Evolutionary conservation across 129 eudicot genomes (phyloP).

Genomic region (Silybum marianum): DNA sequence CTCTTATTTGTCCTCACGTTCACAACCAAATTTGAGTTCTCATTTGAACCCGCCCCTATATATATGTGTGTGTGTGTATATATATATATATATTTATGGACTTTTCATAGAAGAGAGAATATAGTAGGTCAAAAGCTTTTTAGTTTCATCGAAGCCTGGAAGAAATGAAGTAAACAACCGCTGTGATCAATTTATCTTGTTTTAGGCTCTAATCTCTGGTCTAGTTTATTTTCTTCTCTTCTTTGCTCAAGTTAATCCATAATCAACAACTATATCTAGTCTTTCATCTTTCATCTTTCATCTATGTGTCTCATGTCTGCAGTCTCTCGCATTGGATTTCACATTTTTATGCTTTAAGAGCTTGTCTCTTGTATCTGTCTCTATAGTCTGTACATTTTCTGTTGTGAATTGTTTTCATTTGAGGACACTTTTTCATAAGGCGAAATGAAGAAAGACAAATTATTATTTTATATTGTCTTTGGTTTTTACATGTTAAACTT

Average conservation of each 20-base stretch:
- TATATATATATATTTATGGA: no score
- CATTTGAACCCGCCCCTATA: no score
- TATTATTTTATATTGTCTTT: no score
- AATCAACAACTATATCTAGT: neutral
- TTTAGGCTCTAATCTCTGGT: neutral
- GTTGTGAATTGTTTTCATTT: no score
- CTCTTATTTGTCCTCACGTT: no score
- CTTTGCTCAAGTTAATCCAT: neutral
- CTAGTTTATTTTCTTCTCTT: neutral
- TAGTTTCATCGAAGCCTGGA: neutral
- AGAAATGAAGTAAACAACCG: neutral
- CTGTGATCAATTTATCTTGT: neutral
- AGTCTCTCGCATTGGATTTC: neutral
- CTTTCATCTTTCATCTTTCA: neutral
- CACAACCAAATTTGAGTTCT: no score
- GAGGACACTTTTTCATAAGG: no score
- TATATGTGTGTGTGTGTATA: no score
- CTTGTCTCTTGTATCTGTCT: neutral
- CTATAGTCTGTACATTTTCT: neutral
- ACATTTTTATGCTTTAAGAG: neutral
- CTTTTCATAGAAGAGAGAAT: neutral
- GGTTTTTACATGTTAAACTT: no score
- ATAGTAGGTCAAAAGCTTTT: neutral
- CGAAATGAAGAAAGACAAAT: no score
- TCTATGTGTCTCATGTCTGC: neutral